Percentiles rank a stretch among this genome's conserved stretches.
These are phyloP conservation scores for Globisporangium polare DNA, from an alignment of 352 stramenopile genomes.

Conservation along the genomic window DNA sequence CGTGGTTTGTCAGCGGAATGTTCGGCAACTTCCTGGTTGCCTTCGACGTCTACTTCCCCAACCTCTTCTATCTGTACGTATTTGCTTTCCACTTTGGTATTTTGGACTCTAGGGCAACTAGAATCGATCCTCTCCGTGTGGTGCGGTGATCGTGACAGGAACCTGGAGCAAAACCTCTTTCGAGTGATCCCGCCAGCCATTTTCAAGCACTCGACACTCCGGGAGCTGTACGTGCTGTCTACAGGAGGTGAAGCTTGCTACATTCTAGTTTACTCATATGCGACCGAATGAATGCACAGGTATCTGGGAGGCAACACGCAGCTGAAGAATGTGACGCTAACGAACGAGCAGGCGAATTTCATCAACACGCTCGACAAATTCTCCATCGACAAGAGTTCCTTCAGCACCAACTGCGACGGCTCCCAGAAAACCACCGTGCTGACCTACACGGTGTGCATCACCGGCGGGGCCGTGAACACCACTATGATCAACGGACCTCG, in stretches of 20 bases:
- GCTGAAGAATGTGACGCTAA: slow-evolving; percentile 3
- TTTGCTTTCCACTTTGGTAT: neutral
- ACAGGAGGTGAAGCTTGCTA: too few species aligned
- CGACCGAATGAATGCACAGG: neutral
- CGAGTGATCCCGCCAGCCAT: neutral
- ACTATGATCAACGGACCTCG: slow-evolving; percentile 7
- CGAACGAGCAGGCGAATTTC: slow-evolving; percentile 13
- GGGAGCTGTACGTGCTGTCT: slow-evolving; percentile 1
- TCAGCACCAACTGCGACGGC: slow-evolving; percentile 4
- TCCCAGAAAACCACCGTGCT: slow-evolving; percentile 4
- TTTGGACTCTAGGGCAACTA: too few species aligned
- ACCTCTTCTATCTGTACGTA: neutral
- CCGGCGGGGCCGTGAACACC: neutral
- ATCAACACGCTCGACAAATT: slow-evolving; percentile 8
- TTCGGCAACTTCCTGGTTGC: neutral
- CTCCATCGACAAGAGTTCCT: neutral
- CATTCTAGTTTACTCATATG: too few species aligned
- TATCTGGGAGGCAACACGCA: neutral
- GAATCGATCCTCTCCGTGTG: neutral
- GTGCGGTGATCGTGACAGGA: neutral
- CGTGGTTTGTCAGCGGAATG: neutral
- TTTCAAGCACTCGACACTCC: slow-evolving; percentile 1
- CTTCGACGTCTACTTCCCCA: neutral
- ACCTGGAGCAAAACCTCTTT: neutral
- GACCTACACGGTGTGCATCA: slow-evolving; percentile 10